Percentiles rank a stretch among this genome's conserved stretches.
Evolutionary conservation across 371 early-diverging fungal genomes (phyloP).

Genomic region (Mucor velutinosus): DNA sequence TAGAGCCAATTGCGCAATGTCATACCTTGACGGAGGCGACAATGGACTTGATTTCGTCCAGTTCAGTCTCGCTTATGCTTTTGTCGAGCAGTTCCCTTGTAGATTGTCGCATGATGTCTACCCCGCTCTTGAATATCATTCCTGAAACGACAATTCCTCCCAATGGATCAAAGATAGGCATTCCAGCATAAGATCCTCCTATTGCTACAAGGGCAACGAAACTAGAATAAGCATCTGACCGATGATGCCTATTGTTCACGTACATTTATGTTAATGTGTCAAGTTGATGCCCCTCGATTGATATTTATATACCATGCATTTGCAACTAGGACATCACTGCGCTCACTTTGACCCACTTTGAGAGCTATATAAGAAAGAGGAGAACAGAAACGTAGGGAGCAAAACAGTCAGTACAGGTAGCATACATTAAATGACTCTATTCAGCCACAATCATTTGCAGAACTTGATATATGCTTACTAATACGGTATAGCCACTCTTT

Average conservation of each 20-base stretch:
- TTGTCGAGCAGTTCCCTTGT: slow-evolving; percentile 46
- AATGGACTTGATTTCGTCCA: slow-evolving; percentile 28
- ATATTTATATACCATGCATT: slow-evolving; percentile 59
- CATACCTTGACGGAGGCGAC: slow-evolving; percentile 33
- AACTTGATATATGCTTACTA: slow-evolving; percentile 32
- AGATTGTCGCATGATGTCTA: slow-evolving; percentile 41
- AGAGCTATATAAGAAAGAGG: slow-evolving; percentile 13
- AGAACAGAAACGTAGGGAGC: not conserved
- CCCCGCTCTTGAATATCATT: slow-evolving; percentile 60
- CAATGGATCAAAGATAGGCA: slow-evolving; percentile 69
- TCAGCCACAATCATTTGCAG: not conserved
- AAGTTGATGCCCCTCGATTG: not conserved
- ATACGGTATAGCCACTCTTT: slow-evolving; percentile 66
- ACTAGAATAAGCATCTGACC: slow-evolving; percentile 70
- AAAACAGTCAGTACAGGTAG: not conserved
- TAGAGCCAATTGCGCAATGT: not conserved
- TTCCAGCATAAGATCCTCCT: slow-evolving; percentile 60
- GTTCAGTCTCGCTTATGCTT: slow-evolving; percentile 26
- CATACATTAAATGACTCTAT: not conserved
- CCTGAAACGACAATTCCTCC: slow-evolving; percentile 65
- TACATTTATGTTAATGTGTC: not conserved
- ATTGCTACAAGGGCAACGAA: slow-evolving; percentile 66
- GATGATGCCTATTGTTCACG: slow-evolving; percentile 59
- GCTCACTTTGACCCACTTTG: slow-evolving; percentile 58
- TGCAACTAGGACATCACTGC: slow-evolving; percentile 66